phyloP scores from a whole-genome alignment of 2,329 filamentous ascomycete species.

The Talaromyces sp. region DNA sequence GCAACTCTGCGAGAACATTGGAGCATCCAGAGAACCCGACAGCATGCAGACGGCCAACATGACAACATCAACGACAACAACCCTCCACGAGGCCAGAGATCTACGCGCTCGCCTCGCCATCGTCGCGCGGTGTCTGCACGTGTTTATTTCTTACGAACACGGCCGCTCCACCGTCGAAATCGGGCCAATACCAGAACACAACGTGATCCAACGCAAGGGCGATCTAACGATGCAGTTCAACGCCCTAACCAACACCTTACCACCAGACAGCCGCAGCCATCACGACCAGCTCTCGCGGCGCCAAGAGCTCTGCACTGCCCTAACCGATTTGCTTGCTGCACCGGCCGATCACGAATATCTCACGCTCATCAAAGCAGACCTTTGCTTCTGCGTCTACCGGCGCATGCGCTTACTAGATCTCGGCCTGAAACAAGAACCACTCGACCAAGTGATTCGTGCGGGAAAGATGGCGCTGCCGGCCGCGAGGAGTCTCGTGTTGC shows the following conservation, averaged over 20 bases:
- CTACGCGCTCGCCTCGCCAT: slow-evolving; percentile 22
- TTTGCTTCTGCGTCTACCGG: slow-evolving; percentile 34
- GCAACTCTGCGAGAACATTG: slow-evolving; percentile 52
- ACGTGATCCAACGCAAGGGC: slow-evolving; percentile 3
- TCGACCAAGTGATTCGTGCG: slow-evolving; percentile 32
- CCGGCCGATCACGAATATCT: slow-evolving; percentile 27
- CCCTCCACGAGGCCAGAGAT: slow-evolving; percentile 14
- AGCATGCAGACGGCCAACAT: slow-evolving; percentile 4
- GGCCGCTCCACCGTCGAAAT: slow-evolving; percentile 26
- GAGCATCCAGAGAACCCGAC: slow-evolving; percentile 19
- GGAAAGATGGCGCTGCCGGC: slow-evolving; percentile 32
- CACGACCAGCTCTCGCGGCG: slow-evolving; percentile 5
- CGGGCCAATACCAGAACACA: slow-evolving; percentile 16
- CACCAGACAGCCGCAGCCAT: slow-evolving; percentile 6
- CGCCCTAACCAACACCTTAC: slow-evolving; percentile 12
- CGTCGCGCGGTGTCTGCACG: slow-evolving; percentile 25
- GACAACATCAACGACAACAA: background rate
- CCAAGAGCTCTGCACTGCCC: slow-evolving; percentile 9
- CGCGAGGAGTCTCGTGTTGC: slow-evolving; percentile 29
- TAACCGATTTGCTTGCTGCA: slow-evolving; percentile 13
- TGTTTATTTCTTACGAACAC: slow-evolving; percentile 30
- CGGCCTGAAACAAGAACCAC: slow-evolving; percentile 31
- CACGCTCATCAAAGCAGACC: slow-evolving; percentile 23
- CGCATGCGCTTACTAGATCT: slow-evolving; percentile 37
- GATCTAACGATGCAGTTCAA: slow-evolving; percentile 19